Conservation (phyloP, 371 early-diverging fungal species). For the Mortierella sp. region DNA sequence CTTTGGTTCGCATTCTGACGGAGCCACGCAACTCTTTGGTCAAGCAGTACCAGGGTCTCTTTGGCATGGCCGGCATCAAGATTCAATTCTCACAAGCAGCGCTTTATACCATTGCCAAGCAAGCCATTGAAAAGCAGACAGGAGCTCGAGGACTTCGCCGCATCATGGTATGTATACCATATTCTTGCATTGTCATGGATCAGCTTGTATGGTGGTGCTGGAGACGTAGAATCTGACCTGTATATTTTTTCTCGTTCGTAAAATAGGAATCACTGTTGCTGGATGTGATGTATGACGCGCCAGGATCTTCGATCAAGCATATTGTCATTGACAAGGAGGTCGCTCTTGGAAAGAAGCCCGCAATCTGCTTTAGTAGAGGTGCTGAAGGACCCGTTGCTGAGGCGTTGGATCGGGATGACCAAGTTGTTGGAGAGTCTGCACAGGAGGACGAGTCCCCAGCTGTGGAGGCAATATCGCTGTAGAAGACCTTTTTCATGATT, state of each 20-base stretch:
- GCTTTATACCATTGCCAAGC: constrained; percentile 77
- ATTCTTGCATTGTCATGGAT: background rate
- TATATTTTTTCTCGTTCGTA: background rate
- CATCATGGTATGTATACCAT: constrained; percentile 73
- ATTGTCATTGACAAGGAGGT: constrained; percentile 81
- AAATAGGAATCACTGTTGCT: constrained; percentile 76
- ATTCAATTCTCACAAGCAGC: constrained; percentile 82
- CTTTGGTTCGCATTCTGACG: constrained; percentile 82
- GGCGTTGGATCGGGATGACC: constrained; percentile 43
- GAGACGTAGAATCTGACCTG: background rate
- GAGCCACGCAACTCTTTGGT: constrained; percentile 90
- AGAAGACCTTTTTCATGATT: background rate
- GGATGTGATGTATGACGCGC: constrained; percentile 88
- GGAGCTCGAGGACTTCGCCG: constrained; percentile 92
- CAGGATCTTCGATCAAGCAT: constrained; percentile 77
- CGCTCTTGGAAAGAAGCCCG: constrained; percentile 68
- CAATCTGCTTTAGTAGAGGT: constrained; percentile 73
- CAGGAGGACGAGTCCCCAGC: constrained; percentile 44
- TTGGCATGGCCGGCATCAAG: constrained; percentile 77
- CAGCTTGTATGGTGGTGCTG: too few species aligned
- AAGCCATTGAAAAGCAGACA: constrained; percentile 86
- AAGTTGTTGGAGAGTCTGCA: constrained; percentile 11
- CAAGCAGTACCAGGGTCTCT: constrained; percentile 86
- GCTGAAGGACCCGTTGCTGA: constrained; percentile 59
- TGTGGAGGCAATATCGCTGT: constrained; percentile 42